phyloP scores from a whole-genome alignment of 2,329 filamentous ascomycete species.

The Arthrobotrys conoides region DNA sequence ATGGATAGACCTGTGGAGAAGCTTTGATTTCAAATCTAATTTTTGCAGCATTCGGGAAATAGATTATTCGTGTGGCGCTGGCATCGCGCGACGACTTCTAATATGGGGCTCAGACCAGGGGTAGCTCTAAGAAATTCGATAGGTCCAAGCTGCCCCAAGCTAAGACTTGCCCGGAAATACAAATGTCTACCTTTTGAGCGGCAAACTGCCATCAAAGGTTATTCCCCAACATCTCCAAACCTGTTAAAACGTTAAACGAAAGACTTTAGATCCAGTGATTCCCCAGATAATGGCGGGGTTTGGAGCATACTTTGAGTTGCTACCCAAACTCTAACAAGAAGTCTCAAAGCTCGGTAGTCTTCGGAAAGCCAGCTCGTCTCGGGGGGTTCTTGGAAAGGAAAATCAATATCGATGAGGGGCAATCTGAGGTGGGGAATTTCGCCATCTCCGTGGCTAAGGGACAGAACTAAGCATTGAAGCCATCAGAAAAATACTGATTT shows the following conservation, averaged over 20 bases:
- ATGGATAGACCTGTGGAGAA: constrained; percentile 12
- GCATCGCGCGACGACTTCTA: neutral
- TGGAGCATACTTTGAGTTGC: constrained; percentile 10
- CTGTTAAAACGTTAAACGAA: constrained; percentile 13
- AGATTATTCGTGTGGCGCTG: constrained; percentile 16
- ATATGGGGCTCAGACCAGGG: neutral
- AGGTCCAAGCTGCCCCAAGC: constrained; percentile 2
- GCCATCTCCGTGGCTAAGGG: constrained; percentile 44
- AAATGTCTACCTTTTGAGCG: constrained; percentile 11
- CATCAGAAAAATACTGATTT: constrained; percentile 41
- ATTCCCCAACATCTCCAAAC: constrained; percentile 19
- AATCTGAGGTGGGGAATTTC: constrained; percentile 38
- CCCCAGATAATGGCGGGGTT: constrained; percentile 43
- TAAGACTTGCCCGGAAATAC: neutral
- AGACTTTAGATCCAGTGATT: neutral
- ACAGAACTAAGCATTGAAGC: constrained; percentile 12
- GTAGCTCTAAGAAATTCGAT: neutral
- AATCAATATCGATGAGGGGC: constrained; percentile 17
- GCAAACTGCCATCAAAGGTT: neutral
- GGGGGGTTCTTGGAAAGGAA: constrained; percentile 9
- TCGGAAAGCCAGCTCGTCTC: constrained; percentile 39
- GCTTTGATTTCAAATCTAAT: constrained; percentile 49
- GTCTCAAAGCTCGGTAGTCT: constrained; percentile 17
- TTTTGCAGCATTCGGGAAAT: neutral
- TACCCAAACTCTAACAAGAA: constrained; percentile 15